Percentiles rank a stretch among this genome's conserved stretches.
Evolutionary conservation across 2,329 filamentous ascomycete genomes (phyloP).

Genomic region (Zymoseptoria brevis): DNA sequence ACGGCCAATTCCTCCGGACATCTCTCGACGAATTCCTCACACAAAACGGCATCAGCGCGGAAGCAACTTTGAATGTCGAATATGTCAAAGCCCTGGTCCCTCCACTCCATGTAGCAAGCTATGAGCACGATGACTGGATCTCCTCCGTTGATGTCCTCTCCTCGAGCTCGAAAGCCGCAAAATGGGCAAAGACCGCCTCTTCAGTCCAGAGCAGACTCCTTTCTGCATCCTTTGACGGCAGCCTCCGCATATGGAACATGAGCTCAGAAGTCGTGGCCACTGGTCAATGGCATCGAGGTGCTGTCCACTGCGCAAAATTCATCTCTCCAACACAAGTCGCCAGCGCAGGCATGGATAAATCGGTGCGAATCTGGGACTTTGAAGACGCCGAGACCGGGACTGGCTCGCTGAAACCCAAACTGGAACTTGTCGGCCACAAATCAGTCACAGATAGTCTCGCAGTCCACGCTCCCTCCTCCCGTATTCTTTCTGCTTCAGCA

Average conservation of each 20-base stretch:
- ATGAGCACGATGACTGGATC: slow-evolving; percentile 97
- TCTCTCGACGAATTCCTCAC: slow-evolving; percentile 86
- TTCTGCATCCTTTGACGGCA: slow-evolving; percentile 89
- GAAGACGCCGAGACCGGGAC: slow-evolving; percentile 44
- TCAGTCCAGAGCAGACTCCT: slow-evolving; percentile 63
- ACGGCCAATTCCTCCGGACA: slow-evolving; percentile 82
- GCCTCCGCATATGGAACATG: slow-evolving; percentile 81
- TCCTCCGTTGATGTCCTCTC: slow-evolving; percentile 78
- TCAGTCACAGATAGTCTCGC: slow-evolving; percentile 66
- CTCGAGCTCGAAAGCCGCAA: slow-evolving; percentile 51
- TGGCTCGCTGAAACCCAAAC: slow-evolving; percentile 55
- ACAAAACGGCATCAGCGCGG: slow-evolving; percentile 76
- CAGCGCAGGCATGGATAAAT: slow-evolving; percentile 76
- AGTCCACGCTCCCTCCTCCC: slow-evolving; percentile 63
- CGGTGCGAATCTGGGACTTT: slow-evolving; percentile 86
- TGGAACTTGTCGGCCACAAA: slow-evolving; percentile 79
- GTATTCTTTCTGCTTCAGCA: slow-evolving; percentile 75
- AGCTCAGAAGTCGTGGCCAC: slow-evolving; percentile 79
- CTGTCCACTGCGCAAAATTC: slow-evolving; percentile 77
- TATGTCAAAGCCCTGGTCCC: slow-evolving; percentile 89
- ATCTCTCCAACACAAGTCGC: slow-evolving; percentile 69
- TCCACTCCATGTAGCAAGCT: slow-evolving; percentile 80
- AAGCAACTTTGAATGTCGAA: slow-evolving; percentile 79
- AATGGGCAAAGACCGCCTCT: slow-evolving; percentile 46
- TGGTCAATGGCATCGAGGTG: slow-evolving; percentile 63